These are phyloP conservation scores for Aspergillus panamensis DNA, from an alignment of 495 filamentous ascomycete species.

Conservation along the genomic window DNA sequence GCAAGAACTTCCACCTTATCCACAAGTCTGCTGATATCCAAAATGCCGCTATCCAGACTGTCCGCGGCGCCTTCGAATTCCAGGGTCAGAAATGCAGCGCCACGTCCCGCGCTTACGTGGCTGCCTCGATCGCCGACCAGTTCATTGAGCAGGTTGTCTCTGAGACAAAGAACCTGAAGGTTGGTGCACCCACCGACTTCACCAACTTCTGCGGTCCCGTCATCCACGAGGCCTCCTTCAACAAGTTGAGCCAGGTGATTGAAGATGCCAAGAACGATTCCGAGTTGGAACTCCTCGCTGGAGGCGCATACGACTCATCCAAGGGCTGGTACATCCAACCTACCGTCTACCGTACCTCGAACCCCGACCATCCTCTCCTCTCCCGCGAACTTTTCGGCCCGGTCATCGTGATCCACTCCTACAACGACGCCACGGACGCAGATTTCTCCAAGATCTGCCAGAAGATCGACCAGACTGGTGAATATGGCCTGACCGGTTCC, in stretches of 20 bases:
- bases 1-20: conserved; percentile 85
- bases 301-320: conserved; percentile 56
- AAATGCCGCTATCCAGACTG: conserved; percentile 73
- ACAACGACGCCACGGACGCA: conserved; percentile 51
- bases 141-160: conserved; percentile 60
- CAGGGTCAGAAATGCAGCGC: conserved; percentile 88
- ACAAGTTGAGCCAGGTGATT: conserved; percentile 52
- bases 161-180: conserved; percentile 61
- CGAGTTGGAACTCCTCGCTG: conserved; percentile 58
- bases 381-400: conserved; percentile 64
- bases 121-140: conserved; percentile 62
- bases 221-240: conserved; percentile 54
- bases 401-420: conserved; percentile 56
- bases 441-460: conserved; percentile 50
- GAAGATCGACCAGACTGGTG: conserved; percentile 61
- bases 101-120: conserved; percentile 71
- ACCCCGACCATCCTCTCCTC: conserved; percentile 60
- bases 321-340: conserved; percentile 66
- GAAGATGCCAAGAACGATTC: conserved; percentile 60
- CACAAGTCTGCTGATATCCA: conserved; percentile 69
- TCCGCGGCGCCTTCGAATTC: conserved; percentile 82
- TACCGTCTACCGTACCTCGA: conserved; percentile 63
- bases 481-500: conserved; percentile 76
- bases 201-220: conserved; percentile 58
- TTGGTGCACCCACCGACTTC: conserved; percentile 68